Evolutionary conservation across 805 yeast genomes (phyloP), one percentile per base, ranked within the genome.

Genomic region (Metschnikowia kunwiensis): DNA sequence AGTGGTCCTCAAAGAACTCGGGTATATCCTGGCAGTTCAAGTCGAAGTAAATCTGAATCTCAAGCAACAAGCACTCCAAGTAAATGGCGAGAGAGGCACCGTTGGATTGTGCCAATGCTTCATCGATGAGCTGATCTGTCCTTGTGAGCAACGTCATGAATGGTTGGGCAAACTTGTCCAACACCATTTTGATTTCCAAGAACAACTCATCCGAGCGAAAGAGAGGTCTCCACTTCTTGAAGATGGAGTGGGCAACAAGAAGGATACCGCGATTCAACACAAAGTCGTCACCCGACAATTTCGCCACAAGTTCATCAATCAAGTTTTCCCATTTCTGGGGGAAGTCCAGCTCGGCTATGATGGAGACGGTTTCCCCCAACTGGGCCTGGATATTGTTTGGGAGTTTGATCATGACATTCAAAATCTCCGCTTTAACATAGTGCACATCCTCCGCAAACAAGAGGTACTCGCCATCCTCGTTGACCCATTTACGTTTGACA

Each of bases 21-120:
- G 99, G 98, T 36, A 93, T 82, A 62, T 93, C 99, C 64, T 94
- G 98, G 62, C 97, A 91, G 60, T 93, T 93, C 53, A 93, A 77
- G 58, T 93, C 99, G 57, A 80, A 87, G 61, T 86, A 94, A 24
- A 94, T 77, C 57, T 93, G 91, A 23, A 83, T 61, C 36, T 89
- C 69, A 15, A 88, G 62, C 33, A 82, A 64, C 49, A 89, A 60
- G 38, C 83, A 85, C 21, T 84, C 91, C 49, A 87, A 75, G 29
- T 82, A 68, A 2, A 80, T 65, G 22, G 55, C 56, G 41, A 88
- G 65, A 17, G 70, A 64, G 0, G 76, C 76, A 37, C 69, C 70
- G 55, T 82, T 70, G 8, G 56, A 50, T 5, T 50, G 46, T 37
- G 65, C 70, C 19, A 57, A 54, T n/a, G 50, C 49, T 12, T 49